Evolutionary conservation across 306 rosid genomes (phyloP).

Genomic region (Prunus mongolica): DNA sequence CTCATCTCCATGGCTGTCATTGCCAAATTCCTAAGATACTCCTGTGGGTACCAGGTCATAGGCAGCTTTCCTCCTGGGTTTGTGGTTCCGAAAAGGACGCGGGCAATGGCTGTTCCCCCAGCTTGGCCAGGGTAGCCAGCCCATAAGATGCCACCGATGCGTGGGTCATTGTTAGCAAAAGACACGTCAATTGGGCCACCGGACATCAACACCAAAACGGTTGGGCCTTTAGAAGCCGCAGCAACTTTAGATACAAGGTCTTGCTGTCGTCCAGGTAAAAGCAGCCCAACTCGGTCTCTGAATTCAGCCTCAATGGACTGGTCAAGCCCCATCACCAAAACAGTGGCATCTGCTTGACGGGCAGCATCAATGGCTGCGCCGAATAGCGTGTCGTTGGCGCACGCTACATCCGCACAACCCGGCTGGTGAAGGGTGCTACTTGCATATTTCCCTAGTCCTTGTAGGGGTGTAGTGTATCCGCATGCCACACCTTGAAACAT

Average conservation of each 20-base stretch:
- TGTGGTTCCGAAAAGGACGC: conserved; percentile 52
- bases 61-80: conserved; percentile 88
- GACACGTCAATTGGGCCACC: conserved; percentile 81
- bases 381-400: conserved; percentile 42
- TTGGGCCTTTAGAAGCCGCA: conserved; percentile 70
- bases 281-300: conserved; percentile 48
- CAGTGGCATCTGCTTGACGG: conserved; percentile 61
- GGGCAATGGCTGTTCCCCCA: conserved; percentile 86
- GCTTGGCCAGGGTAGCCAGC: conserved; percentile 93
- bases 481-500: conserved; percentile 62
- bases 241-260: conserved; percentile 71
- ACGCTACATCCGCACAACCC: conserved; percentile 64
- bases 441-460: conserved; percentile 66
- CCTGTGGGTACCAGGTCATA: conserved; percentile 89
- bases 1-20: conserved; percentile 92
- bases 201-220: conserved; percentile 69
- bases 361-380: conserved; percentile 55
- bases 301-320: conserved; percentile 87
- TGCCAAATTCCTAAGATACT: conserved; percentile 52
- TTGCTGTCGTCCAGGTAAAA: conserved; percentile 77
- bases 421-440: conserved; percentile 33
- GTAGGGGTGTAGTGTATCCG: conserved; percentile 63
- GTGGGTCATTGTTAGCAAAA: conserved; percentile 58
- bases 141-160: conserved; percentile 59
- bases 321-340: conserved; percentile 74